Evolutionary conservation across 805 yeast species (phyloP).

Genomic region (Teunomyces kruisii): DNA sequence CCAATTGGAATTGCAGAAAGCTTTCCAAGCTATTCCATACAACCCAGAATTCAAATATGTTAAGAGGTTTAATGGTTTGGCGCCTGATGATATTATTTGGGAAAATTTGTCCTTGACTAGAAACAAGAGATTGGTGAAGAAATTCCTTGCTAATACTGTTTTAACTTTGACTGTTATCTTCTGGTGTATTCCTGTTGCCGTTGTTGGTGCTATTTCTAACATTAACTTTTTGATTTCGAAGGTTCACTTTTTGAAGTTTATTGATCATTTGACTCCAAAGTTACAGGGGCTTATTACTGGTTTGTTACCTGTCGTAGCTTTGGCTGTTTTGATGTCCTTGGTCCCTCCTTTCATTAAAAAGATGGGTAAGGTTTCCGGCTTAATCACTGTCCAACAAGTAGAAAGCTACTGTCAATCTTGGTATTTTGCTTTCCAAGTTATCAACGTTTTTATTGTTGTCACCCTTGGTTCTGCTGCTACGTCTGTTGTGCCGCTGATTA

Average conservation of each 20-base stretch:
- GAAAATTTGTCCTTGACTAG: slow-evolving; percentile 61
- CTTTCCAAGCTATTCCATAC: slow-evolving; percentile 77
- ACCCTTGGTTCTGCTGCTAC: slow-evolving; percentile 35
- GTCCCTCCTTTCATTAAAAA: slow-evolving; percentile 27
- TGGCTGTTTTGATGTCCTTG: slow-evolving; percentile 29
- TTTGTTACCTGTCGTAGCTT: slow-evolving; percentile 25
- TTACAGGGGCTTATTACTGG: slow-evolving; percentile 29
- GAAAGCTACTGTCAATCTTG: slow-evolving; percentile 28
- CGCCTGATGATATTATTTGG: slow-evolving; percentile 89
- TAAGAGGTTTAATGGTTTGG: slow-evolving; percentile 57
- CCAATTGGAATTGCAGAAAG: slow-evolving; percentile 85
- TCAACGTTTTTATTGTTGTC: slow-evolving; percentile 22
- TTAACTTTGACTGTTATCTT: slow-evolving; percentile 65
- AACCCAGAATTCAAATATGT: slow-evolving; percentile 46
- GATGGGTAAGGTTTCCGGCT: slow-evolving; percentile 26
- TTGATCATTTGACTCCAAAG: slow-evolving; percentile 22
- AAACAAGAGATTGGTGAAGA: slow-evolving; percentile 56
- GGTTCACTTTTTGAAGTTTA: slow-evolving; percentile 23
- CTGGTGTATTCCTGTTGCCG: slow-evolving; percentile 69
- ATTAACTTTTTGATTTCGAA: slow-evolving; percentile 23
- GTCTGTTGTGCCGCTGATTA: slow-evolving; percentile 15
- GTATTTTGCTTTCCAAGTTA: slow-evolving; percentile 32
- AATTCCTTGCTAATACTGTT: slow-evolving; percentile 58
- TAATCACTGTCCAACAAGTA: slow-evolving; percentile 24
- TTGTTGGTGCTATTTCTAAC: slow-evolving; percentile 31